Evolutionary conservation across 768 basidiomycete species (phyloP), one percentile per base, ranked within the genome.

Genomic region (Fistulinella prunicolor): DNA sequence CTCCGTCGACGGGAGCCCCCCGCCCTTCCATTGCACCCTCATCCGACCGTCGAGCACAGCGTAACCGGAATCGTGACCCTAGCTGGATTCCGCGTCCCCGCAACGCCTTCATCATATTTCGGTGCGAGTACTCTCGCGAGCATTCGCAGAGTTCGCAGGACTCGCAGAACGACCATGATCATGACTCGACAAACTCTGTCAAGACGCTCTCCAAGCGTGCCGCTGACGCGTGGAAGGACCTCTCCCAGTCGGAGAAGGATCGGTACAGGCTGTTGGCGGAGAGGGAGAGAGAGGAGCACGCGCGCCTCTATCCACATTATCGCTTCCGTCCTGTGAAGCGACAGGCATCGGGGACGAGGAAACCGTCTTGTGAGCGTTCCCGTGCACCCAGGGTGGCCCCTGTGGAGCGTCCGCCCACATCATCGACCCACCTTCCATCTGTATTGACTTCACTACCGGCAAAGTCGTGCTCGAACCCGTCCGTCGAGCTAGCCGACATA

Each of bases 131-230:
- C 59, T 74, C 76, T 54, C 74, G 65, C 57, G 69, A 69, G 50
- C 73, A 80, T 60, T 63, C 65, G 66, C 68, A 73, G 36, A 28
- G 44, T 3, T 36, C 46, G 19, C 68, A 71, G 36, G 71, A 73
- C 4, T 64, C 70, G 13, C 63, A 70, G 23, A 69, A 70, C 28
- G 45, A 59, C 7, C 35, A 51, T 9, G 59, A 59, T 10, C 35
- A 51, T 9, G 59, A 59, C 4, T 14, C 47, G 12, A 38, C 50
- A 23, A 56, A 55, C 22, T 59, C 44, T 20, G 77, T 78, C 49
- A 80, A 81, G 62, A 75, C 79, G 2, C 75, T 92, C 32, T 89
- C 85, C n/a, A 85, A 85, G 56, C 77, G 86, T 39, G 89, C 89
- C 0, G 83, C 79, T 0, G 82, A 83, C 43, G 82, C 85, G 24